Evolutionary conservation across 2,329 filamentous ascomycete genomes (phyloP).

Genomic region (Phaeosphaeriaceae sp.): DNA sequence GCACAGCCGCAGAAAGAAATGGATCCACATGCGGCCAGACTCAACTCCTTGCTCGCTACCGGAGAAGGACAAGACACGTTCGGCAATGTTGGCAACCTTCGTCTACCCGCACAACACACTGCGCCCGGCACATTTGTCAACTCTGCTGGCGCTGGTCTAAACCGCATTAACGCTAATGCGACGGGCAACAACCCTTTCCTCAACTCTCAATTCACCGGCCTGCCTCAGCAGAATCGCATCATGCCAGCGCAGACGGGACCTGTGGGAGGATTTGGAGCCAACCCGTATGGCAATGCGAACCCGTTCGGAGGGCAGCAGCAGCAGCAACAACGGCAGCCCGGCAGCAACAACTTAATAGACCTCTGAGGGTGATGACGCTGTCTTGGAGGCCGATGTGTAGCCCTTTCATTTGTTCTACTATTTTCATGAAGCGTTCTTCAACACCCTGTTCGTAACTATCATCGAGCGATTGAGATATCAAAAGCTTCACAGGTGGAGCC

Average conservation of each 20-base stretch:
- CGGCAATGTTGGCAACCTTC: constrained; percentile 93
- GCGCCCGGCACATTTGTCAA: constrained; percentile 97
- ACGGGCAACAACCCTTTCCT: constrained; percentile 92
- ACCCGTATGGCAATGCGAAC: constrained; percentile 56
- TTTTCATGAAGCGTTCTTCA: constrained; percentile 22
- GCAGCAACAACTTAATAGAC: constrained; percentile 68
- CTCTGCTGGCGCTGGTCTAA: constrained; percentile 83
- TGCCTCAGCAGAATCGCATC: constrained; percentile 57
- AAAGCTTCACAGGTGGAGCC: constrained; percentile 17
- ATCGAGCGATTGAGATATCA: constrained; percentile 18
- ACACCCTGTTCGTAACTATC: constrained; percentile 12
- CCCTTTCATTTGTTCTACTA: constrained; percentile 29
- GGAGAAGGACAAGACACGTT: constrained; percentile 97
- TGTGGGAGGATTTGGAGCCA: constrained; percentile 54
- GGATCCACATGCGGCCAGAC: constrained; percentile 71
- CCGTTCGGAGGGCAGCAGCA: constrained; percentile 62
- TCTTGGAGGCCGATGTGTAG: background rate
- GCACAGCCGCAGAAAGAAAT: constrained; percentile 45
- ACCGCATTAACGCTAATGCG: constrained; percentile 69
- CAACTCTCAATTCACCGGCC: constrained; percentile 79
- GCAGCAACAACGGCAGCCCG: constrained; percentile 51
- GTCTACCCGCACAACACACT: constrained; percentile 95
- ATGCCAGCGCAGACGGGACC: constrained; percentile 61
- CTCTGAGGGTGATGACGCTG: constrained; percentile 48
- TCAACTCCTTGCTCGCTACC: constrained; percentile 84